phyloP scores from a whole-genome alignment of 192 early-diverging fungal genomes.

The Podila minutissima region DNA sequence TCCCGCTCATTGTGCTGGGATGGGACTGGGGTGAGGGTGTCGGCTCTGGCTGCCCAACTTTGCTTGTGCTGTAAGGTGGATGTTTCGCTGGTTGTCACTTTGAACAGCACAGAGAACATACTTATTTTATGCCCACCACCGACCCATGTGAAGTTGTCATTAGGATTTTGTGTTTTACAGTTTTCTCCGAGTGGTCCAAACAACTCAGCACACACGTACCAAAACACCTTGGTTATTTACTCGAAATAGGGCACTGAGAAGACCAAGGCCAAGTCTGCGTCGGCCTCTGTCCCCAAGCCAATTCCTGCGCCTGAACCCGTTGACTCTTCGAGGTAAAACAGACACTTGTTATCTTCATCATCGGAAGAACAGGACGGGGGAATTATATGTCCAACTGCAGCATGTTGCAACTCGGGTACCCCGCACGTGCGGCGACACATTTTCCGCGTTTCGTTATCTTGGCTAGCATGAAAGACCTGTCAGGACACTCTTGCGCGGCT shows the following conservation, averaged over 20 bases:
- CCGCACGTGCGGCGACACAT: too few species aligned
- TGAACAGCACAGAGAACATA: background rate
- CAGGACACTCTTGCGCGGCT: too few species aligned
- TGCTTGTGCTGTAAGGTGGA: background rate
- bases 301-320: constrained; percentile 31
- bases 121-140: background rate
- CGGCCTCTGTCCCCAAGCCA: constrained; percentile 30
- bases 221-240: background rate
- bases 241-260: constrained; percentile 20
- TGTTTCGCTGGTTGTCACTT: background rate
- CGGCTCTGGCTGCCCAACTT: background rate
- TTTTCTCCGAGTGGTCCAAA: background rate
- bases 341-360: too few species aligned
- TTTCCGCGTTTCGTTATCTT: too few species aligned
- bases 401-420: too few species aligned
- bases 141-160: background rate
- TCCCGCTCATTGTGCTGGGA: background rate
- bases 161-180: background rate
- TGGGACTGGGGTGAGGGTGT: too few species aligned
- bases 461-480: too few species aligned
- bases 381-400: too few species aligned
- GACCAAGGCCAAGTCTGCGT: constrained; percentile 23
- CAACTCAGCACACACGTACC: background rate
- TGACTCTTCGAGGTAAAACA: constrained; percentile 24
- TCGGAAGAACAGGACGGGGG: too few species aligned